Evolutionary conservation across 2,329 filamentous ascomycete species (phyloP).

Genomic region (Epichloe glyceriae): DNA sequence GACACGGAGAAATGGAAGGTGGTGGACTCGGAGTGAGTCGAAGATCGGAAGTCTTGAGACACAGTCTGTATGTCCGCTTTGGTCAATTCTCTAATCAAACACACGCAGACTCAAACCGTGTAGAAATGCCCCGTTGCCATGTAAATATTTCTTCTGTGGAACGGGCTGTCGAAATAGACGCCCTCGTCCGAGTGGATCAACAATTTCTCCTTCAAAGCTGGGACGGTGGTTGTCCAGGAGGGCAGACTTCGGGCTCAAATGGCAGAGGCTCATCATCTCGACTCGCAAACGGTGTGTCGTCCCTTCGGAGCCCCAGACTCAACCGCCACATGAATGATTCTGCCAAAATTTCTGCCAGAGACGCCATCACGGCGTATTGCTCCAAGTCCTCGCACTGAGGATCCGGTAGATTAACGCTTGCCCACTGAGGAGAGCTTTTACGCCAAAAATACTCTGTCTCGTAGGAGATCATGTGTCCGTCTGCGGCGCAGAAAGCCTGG

Average conservation of each 20-base stretch:
- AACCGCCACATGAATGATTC: constrained; percentile 15
- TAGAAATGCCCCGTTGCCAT: constrained; percentile 7
- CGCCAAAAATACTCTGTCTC: constrained; percentile 17
- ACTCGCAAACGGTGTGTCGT: constrained; percentile 1
- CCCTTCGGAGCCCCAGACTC: constrained; percentile 9
- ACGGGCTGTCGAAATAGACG: constrained; percentile 5
- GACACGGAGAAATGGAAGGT: background rate
- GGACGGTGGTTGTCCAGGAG: constrained; percentile 4
- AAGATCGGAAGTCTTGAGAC: background rate
- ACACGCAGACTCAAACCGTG: constrained; percentile 7
- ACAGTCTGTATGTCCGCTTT: no score
- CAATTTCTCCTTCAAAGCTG: constrained; percentile 2
- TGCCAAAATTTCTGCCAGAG: constrained; percentile 11
- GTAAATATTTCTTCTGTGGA: constrained; percentile 7
- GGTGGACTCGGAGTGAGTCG: background rate
- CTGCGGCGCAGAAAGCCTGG: constrained; percentile 14
- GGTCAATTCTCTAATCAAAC: no score
- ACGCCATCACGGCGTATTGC: constrained; percentile 13
- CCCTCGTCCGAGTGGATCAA: constrained; percentile 1
- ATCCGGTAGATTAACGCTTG: constrained; percentile 9
- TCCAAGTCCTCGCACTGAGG: constrained; percentile 10
- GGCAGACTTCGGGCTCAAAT: constrained; percentile 2
- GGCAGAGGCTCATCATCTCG: constrained; percentile 2
- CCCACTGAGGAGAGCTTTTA: constrained; percentile 10
- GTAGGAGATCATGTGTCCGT: constrained; percentile 13